These are phyloP conservation scores for Xylariaceae sp. DNA, from an alignment of 2,329 filamentous ascomycete species.

Conservation along the genomic window DNA sequence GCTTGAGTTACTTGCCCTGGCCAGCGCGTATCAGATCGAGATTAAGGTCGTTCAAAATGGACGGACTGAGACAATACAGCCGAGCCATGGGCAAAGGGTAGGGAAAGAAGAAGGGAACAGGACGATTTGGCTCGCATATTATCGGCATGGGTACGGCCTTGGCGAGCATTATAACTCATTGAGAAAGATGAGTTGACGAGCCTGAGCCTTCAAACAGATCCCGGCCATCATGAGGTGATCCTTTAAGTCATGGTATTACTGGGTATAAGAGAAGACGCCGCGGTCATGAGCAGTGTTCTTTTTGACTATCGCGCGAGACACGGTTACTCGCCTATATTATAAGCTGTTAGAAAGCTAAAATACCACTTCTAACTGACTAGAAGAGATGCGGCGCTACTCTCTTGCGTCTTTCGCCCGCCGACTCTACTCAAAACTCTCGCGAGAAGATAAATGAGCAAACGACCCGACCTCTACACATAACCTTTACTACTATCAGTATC, in stretches of 20 bases:
- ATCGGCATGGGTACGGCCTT: constrained; percentile 89
- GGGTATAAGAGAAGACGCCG: not conserved
- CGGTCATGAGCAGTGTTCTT: not conserved
- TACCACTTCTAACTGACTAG: no score
- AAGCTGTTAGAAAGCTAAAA: no score
- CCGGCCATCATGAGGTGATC: not conserved
- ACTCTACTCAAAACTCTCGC: no score
- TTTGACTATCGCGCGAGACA: no score
- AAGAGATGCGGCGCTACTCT: no score
- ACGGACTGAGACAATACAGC: constrained; percentile 75
- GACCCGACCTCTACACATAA: no score
- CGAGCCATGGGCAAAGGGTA: constrained; percentile 51
- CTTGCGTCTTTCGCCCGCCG: no score
- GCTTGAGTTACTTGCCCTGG: constrained; percentile 85
- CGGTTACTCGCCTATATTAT: no score
- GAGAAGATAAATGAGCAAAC: no score
- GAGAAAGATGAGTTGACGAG: constrained; percentile 47
- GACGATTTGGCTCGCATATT: constrained; percentile 91
- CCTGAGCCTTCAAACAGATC: no score
- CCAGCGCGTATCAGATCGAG: constrained; percentile 77
- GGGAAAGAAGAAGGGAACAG: constrained; percentile 46
- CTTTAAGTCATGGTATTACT: not conserved
- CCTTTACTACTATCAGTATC: no score
- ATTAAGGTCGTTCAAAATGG: constrained; percentile 90
- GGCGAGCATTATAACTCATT: constrained; percentile 98